Evolutionary conservation across 495 filamentous ascomycete species (phyloP).

Genomic region (Chaetomium tenue): DNA sequence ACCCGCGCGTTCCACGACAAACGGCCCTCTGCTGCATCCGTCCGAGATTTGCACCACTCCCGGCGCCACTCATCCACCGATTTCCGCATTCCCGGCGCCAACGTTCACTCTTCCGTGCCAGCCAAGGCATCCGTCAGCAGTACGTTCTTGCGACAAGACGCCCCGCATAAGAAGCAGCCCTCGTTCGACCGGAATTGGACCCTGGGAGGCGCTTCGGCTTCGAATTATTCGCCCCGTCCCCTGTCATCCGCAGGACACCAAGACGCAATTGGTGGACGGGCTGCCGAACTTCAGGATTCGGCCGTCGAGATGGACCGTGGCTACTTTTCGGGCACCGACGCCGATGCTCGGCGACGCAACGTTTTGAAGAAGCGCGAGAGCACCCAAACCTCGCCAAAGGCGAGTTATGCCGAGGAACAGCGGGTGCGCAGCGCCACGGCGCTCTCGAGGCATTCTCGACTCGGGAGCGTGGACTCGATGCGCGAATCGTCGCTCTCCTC

Average conservation of each 20-base stretch:
- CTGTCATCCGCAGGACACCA: constrained; percentile 50
- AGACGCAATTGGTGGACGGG: constrained; percentile 35
- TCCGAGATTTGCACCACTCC: constrained; percentile 80
- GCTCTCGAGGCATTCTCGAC: constrained; percentile 70
- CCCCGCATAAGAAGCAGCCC: constrained; percentile 70
- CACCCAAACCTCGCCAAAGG: constrained; percentile 50
- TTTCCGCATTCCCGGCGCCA: constrained; percentile 47
- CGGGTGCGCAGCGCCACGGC: constrained; percentile 58
- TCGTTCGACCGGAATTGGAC: constrained; percentile 94
- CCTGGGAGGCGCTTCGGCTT: constrained; percentile 56
- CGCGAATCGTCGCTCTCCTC: constrained; percentile 43
- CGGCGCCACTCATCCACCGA: constrained; percentile 87
- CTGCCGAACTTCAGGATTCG: constrained; percentile 40
- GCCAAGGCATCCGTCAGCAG: constrained; percentile 37
- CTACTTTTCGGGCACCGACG: constrained; percentile 89
- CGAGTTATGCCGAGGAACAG: constrained; percentile 72
- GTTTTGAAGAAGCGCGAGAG: constrained; percentile 77
- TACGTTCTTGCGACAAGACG: constrained; percentile 38
- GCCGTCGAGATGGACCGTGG: constrained; percentile 74
- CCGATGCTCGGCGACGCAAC: constrained; percentile 70
- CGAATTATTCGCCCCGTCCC: constrained; percentile 34
- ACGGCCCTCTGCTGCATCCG: constrained; percentile 75
- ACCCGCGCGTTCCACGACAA: constrained; percentile 49
- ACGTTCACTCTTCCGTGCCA: constrained; percentile 30
- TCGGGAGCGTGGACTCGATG: constrained; percentile 65